Base-by-base conservation (phyloP, 2,329 filamentous ascomycete species). In the Penicillium expansum region DNA sequence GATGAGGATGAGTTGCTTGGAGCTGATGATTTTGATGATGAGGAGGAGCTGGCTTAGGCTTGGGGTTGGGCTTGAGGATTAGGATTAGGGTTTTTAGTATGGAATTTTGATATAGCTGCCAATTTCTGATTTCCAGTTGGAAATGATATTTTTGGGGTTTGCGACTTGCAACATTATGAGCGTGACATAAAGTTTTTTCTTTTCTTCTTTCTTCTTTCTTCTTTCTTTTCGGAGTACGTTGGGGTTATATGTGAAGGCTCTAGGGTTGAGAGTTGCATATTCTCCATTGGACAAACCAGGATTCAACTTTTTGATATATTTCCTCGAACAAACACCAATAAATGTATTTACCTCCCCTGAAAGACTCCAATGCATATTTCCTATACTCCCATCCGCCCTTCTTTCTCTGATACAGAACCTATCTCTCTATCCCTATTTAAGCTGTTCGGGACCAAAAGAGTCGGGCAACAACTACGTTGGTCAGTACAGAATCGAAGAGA, bases 1-100 rank as follows among this genome's bases (percentile, higher is more conserved):
- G 94, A 97, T 71, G 94, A 97, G 73, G 93, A 93, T 48, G 93
- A 97, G 79, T 78, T 99, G 64, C 77, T 99, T 35, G 94, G 94
- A 1, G 68, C 67, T 0, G 93, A 97, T 65, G 92, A 96, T 58
- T 92, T 91, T 64, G 93, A 97, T 64, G 93, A 97, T 63, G 93
- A 97, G 60, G 89, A 77, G 51, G 75, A 77, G 8, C 44, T 35
- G 54, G 69, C 68, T 43, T 76, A 66, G 56, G 35, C 29, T 16
- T 24, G 18, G 27, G 24, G 5, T 22, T n/a, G 16, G 41, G 16
- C 10, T 47, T 33, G 27, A 4, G 9, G 8, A 18, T 32, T 20
- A 42, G 9, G 30, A 22, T 7, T 35, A 27, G 14, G 18, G 14
- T 8, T 35, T 27, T 30, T 6, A 20, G 39, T 45, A 33, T 24